These are phyloP conservation scores for Cladosporium sphaerospermum DNA, from an alignment of 2,329 filamentous ascomycete species.

Conservation along the genomic window DNA sequence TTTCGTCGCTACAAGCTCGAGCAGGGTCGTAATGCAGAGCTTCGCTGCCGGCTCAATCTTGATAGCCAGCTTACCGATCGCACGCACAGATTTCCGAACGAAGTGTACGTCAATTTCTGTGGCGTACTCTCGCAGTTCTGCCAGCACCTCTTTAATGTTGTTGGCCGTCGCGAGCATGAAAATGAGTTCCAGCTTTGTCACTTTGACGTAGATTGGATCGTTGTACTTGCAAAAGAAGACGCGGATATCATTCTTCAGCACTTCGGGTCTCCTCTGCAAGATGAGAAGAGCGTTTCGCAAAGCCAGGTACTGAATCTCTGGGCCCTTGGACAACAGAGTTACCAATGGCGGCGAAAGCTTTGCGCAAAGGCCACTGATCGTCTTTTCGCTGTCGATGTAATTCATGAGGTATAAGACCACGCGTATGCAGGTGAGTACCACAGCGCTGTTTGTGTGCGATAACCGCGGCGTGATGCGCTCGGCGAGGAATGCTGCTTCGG, in stretches of 20 bases:
- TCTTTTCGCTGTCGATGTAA: constrained; percentile 88
- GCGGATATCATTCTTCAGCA: constrained; percentile 90
- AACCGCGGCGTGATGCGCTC: constrained; percentile 92
- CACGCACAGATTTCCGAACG: constrained; percentile 92
- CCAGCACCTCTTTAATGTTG: constrained; percentile 92
- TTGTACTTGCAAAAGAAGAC: constrained; percentile 99
- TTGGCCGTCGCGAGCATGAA: constrained; percentile 96
- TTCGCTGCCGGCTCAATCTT: constrained; percentile 94
- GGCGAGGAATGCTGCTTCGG: constrained; percentile 80
- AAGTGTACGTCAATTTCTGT: constrained; percentile 99
- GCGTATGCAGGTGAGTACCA: constrained; percentile 91
- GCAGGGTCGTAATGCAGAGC: constrained; percentile 83
- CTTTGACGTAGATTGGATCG: constrained; percentile 98
- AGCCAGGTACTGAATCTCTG: constrained; percentile 96
- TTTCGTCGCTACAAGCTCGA: constrained; percentile 95
- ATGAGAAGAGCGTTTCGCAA: constrained; percentile 91
- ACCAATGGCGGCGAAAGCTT: constrained; percentile 94
- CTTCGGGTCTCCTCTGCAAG: constrained; percentile 84
- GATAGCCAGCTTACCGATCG: constrained; percentile 95
- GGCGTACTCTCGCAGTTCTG: constrained; percentile 88
- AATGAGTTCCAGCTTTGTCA: constrained; percentile 95
- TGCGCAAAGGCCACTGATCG: constrained; percentile 77
- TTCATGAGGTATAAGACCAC: constrained; percentile 98
- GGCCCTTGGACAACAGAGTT: constrained; percentile 88
- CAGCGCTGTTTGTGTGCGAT: constrained; percentile 93